Percentiles rank a stretch among this genome's conserved stretches.
These are phyloP conservation scores for Falciphora oryzae DNA, from an alignment of 2,329 filamentous ascomycete species.

Conservation along the genomic window DNA sequence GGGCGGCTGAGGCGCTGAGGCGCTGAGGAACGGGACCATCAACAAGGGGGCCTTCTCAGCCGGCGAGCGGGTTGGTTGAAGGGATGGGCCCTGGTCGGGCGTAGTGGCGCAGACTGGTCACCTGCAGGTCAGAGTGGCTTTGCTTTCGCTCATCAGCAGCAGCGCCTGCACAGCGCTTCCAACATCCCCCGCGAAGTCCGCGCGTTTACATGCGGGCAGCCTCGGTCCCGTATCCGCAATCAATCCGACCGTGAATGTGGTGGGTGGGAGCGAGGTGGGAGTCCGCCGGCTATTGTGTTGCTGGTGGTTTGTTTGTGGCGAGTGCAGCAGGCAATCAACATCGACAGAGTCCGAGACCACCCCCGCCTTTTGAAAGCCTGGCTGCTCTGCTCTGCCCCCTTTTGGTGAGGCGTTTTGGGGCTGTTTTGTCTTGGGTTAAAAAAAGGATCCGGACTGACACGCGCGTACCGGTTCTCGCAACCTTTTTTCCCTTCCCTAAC, in stretches of 20 bases:
- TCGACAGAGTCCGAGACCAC: background rate
- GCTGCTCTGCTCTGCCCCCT: background rate
- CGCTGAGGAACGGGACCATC: too few species aligned
- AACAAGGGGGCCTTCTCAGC: background rate
- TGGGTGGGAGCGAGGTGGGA: background rate
- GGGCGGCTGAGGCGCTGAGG: too few species aligned
- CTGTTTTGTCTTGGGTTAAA: background rate
- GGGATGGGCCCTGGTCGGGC: background rate
- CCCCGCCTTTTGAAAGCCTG: background rate
- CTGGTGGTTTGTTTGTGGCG: background rate
- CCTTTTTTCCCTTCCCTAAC: background rate
- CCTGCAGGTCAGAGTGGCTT: background rate
- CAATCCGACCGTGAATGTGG: background rate
- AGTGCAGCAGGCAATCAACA: background rate
- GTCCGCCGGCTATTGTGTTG: background rate
- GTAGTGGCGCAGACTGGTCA: background rate
- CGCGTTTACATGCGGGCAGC: too few species aligned
- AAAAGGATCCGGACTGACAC: background rate
- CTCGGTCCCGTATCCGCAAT: background rate
- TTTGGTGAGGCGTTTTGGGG: background rate
- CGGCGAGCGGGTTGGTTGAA: background rate
- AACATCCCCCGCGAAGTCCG: too few species aligned
- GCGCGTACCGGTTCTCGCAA: background rate
- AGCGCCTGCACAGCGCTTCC: too few species aligned
- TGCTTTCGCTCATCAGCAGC: background rate